phyloP scores from a whole-genome alignment of 208 protist genomes.

The Trypanosoma grayi region DNA sequence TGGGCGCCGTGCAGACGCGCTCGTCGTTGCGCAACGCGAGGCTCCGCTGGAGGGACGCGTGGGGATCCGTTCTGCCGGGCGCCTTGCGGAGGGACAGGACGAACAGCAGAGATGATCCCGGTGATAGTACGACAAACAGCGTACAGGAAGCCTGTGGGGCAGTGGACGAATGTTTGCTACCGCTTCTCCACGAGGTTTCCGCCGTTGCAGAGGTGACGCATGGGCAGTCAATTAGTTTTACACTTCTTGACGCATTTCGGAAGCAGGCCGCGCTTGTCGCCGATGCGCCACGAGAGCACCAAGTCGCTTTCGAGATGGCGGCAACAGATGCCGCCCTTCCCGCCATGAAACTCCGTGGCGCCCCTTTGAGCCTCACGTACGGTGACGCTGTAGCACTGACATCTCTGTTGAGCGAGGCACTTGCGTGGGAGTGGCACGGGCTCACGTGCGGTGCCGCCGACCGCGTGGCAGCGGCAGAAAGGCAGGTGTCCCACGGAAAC shows the following conservation, averaged over 20 bases:
- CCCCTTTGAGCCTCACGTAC: constrained; percentile 37
- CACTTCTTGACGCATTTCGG: constrained; percentile 29
- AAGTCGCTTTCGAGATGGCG: constrained; percentile 16
- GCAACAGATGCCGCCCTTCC: neutral
- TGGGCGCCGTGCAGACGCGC: constrained; percentile 38
- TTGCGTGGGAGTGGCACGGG: constrained; percentile 50
- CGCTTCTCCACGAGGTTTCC: constrained; percentile 34
- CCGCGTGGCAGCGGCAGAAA: too few species aligned
- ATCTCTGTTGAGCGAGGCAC: constrained; percentile 38
- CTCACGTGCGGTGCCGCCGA: constrained; percentile 5
- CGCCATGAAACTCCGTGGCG: constrained; percentile 9
- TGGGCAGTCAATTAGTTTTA: constrained; percentile 39
- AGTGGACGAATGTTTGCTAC: neutral
- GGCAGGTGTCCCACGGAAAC: too few species aligned
- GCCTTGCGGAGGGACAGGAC: neutral
- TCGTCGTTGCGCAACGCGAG: constrained; percentile 15
- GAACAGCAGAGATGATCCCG: neutral
- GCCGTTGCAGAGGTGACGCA: constrained; percentile 43
- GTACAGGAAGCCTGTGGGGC: neutral
- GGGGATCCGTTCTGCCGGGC: neutral
- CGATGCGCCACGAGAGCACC: constrained; percentile 23
- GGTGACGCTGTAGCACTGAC: constrained; percentile 34
- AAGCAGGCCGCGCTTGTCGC: constrained; percentile 21
- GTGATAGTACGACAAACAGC: neutral
- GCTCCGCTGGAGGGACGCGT: constrained; percentile 13